Conservation (phyloP, 2,329 filamentous ascomycete genomes). For the Grosmannia huntii region DNA sequence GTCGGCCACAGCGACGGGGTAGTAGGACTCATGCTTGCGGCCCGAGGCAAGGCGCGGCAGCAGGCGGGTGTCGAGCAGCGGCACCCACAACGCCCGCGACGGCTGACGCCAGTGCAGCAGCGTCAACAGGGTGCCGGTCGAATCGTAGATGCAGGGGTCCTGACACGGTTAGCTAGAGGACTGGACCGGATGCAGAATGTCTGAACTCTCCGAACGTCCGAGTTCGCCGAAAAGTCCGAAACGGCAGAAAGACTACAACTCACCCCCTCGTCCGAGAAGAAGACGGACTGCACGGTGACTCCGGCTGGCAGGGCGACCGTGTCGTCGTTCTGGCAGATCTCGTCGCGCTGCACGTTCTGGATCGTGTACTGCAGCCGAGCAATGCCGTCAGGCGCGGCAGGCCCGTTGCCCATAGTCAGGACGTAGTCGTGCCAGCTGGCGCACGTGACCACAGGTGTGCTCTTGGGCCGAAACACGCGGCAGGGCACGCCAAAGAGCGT, state of each 20-base stretch:
- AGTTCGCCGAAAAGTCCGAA: neutral
- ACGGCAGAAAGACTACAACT: conserved; percentile 19
- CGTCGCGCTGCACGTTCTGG: conserved; percentile 85
- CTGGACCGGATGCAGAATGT: too few relatives aligned
- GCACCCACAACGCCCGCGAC: conserved; percentile 81
- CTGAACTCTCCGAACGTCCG: neutral
- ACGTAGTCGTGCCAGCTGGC: conserved; percentile 93
- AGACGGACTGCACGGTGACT: conserved; percentile 63
- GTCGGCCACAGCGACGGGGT: conserved; percentile 85
- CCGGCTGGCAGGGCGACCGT: conserved; percentile 71
- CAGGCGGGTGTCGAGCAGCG: conserved; percentile 77
- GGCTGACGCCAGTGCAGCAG: conserved; percentile 82
- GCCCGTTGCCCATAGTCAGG: conserved; percentile 88
- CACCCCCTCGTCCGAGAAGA: conserved; percentile 87
- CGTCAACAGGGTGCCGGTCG: conserved; percentile 74
- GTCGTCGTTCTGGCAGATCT: conserved; percentile 91
- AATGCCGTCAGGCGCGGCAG: conserved; percentile 64
- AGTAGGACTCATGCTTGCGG: conserved; percentile 81
- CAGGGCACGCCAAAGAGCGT: conserved; percentile 86
- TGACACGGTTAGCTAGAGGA: conserved; percentile 18
- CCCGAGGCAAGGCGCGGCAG: conserved; percentile 73
- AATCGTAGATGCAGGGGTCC: conserved; percentile 95
- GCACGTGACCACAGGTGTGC: conserved; percentile 78
- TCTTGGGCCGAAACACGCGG: conserved; percentile 84
- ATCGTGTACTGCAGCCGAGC: conserved; percentile 79